Percentiles rank a stretch among this genome's conserved stretches.
phyloP scores from a whole-genome alignment of 176 grass and related monocot genomes.

The Triticum urartu region DNA sequence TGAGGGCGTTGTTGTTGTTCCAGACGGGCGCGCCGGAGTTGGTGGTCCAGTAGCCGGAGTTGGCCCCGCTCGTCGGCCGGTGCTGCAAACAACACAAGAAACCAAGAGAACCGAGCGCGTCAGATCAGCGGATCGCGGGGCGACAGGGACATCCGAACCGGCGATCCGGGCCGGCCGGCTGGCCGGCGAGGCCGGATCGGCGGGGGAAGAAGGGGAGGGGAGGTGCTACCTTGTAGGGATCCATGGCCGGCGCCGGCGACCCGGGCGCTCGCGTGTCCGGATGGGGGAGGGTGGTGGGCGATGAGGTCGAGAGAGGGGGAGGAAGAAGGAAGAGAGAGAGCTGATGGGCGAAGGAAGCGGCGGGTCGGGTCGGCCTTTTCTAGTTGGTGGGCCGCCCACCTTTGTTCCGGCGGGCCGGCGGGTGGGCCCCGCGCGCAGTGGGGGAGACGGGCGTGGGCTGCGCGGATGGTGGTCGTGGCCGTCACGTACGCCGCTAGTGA shows the following conservation, averaged over 20 bases:
- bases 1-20: slow-evolving; percentile 83
- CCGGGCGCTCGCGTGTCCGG: neutral
- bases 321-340: neutral
- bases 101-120: neutral
- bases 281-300: slow-evolving; percentile 6
- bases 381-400: neutral
- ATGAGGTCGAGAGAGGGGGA: slow-evolving; percentile 20
- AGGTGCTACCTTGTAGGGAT: slow-evolving; percentile 70
- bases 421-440: neutral
- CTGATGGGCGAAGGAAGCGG: neutral
- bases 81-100: slow-evolving; percentile 23
- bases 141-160: neutral
- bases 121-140: neutral
- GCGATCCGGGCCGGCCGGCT: too few species aligned
- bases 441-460: too few species aligned
- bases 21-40: slow-evolving; percentile 76
- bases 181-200: neutral
- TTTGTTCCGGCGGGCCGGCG: neutral
- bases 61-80: slow-evolving; percentile 58
- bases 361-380: neutral
- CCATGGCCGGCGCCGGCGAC: slow-evolving; percentile 41
- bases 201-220: neutral
- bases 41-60: slow-evolving; percentile 65
- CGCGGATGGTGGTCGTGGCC: neutral
- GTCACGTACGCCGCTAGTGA: neutral